Evolutionary conservation across 208 protist genomes (phyloP).

Genomic region (Leishmania aethiopica): DNA sequence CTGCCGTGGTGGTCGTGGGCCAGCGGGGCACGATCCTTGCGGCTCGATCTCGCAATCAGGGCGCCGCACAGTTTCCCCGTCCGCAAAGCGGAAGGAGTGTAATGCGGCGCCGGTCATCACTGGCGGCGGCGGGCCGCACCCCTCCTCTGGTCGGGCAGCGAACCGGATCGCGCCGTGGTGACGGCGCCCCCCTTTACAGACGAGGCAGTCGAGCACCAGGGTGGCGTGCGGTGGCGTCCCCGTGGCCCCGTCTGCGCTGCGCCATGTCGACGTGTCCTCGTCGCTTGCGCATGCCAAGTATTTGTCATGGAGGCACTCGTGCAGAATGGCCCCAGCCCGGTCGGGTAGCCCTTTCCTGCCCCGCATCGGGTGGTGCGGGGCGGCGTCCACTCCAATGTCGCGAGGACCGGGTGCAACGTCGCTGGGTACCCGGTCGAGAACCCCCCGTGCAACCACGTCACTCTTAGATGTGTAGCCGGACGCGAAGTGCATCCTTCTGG

Average conservation of each 20-base stretch:
- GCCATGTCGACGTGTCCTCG: not conserved
- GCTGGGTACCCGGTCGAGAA: not conserved
- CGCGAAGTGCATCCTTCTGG: not conserved
- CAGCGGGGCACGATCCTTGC: not conserved
- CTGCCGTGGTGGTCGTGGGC: not conserved
- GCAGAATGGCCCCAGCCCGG: not conserved
- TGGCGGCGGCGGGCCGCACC: not conserved
- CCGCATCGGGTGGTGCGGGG: not conserved
- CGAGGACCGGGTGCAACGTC: not conserved
- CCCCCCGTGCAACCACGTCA: not conserved
- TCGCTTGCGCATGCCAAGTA: not conserved
- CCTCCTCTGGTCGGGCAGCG: no score
- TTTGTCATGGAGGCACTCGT: not conserved
- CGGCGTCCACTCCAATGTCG: not conserved
- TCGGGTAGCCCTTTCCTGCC: not conserved
- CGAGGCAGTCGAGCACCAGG: not conserved
- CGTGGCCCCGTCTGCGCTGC: not conserved
- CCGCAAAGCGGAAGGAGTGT: no score
- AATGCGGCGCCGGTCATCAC: not conserved
- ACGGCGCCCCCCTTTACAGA: no score
- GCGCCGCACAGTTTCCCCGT: not conserved
- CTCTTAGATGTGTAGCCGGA: not conserved
- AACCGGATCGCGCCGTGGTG: no score
- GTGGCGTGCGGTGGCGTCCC: not conserved
- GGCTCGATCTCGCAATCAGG: not conserved